These are phyloP conservation scores for Suillus subluteus DNA, from an alignment of 768 basidiomycete species.

Conservation along the genomic window DNA sequence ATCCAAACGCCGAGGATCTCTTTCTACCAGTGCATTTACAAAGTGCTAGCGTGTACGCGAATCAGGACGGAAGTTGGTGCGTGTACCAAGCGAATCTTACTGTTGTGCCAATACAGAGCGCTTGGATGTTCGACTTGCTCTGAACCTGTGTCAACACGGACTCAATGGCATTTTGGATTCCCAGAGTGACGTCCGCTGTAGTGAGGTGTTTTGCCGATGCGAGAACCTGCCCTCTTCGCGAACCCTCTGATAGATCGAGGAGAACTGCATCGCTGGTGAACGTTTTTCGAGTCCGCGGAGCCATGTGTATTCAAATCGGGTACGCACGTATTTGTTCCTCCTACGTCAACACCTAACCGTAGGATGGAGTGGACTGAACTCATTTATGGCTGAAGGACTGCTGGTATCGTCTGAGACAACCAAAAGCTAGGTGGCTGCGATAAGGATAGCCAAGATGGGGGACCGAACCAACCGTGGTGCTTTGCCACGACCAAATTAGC, in stretches of 20 bases:
- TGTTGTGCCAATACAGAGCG: constrained; percentile 65
- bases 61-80: constrained; percentile 1
- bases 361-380: constrained; percentile 8
- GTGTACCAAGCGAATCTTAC: constrained; percentile 30
- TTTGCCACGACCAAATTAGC: background rate
- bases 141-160: constrained; percentile 44
- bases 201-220: constrained; percentile 52
- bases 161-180: constrained; percentile 57
- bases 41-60: constrained; percentile 44
- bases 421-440: background rate
- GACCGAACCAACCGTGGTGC: constrained; percentile 1
- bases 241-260: constrained; percentile 19
- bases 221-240: constrained; percentile 24
- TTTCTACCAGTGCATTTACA: constrained; percentile 63
- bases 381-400: background rate
- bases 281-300: background rate
- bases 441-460: constrained; percentile 2
- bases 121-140: constrained; percentile 44
- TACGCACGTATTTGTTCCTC: constrained; percentile 38
- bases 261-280: constrained; percentile 36
- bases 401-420: background rate
- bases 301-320: too few relatives aligned
- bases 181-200: constrained; percentile 58
- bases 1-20: constrained; percentile 52
- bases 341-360: constrained; percentile 39